Evolutionary conservation across 2,329 filamentous ascomycete species (phyloP), one percentile per base, ranked within the genome.

Genomic region (Biscogniauxia marginata): DNA sequence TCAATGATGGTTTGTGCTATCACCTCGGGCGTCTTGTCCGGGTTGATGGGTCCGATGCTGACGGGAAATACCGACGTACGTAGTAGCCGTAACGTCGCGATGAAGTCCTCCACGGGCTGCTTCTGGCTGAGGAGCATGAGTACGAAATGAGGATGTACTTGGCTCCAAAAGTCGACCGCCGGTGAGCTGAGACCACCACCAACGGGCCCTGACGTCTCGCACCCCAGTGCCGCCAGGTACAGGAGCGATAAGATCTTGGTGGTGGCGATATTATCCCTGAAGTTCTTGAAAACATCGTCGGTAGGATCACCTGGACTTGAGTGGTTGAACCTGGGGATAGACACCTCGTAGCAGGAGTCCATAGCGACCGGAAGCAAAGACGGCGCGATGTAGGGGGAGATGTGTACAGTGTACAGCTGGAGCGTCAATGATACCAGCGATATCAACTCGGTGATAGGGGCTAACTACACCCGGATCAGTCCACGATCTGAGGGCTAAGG

Each of bases 61-160:
- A 78, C 74, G 0, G 81, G 73, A 1, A 89, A 77, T 0, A 84
- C 80, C 4, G 89, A 91, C 0, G 87, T 89, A 34, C 81, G 79
- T 1, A 95, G 74, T 49, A 93, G 78, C 22, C 81, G 78, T 7
- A 93, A 74, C 75, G 87, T 87, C 23, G 80, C 77, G 1, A 83
- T 73, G 52, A 90, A 86, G 50, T 91, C 85, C 1, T 77, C 70
- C 0, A 84, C 74, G 1, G 83, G 82, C 58, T 92, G 88, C 53
- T 85, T 86, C 24, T 83, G 83, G 57, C 83, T 86, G 1, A 93
- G 78, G 64, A 90, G 81, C 54, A 89, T 76, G 11, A 90, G 73
- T 8, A 88, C 81, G 60, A 89, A 86, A 46, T 89, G 83, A 21
- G 85, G 80, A 3, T 86, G 82, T 58, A 92, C 83, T 39, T 79